phyloP scores from a whole-genome alignment of 2,329 filamentous ascomycete species.

The Curvularia sp. region DNA sequence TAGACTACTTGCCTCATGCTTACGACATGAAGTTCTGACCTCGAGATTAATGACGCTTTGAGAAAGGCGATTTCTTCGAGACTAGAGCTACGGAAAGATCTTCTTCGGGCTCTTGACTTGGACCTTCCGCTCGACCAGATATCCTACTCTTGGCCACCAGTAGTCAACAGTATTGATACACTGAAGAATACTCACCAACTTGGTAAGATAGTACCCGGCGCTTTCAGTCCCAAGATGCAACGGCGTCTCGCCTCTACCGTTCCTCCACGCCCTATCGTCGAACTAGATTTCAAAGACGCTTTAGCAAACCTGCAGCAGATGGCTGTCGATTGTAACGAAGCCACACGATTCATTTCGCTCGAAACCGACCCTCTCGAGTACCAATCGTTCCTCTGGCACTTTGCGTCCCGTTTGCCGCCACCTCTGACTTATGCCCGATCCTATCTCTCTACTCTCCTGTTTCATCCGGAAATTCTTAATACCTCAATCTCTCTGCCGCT shows the following conservation, averaged over 20 bases:
- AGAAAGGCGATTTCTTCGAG: constrained; percentile 68
- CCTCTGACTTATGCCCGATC: constrained; percentile 85
- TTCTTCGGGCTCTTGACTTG: constrained; percentile 62
- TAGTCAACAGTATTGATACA: constrained; percentile 55
- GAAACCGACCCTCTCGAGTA: constrained; percentile 46
- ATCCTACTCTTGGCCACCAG: constrained; percentile 49
- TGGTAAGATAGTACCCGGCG: constrained; percentile 71
- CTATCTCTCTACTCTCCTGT: constrained; percentile 77
- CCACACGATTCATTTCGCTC: constrained; percentile 43
- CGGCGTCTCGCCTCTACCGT: constrained; percentile 92
- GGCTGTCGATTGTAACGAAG: constrained; percentile 73
- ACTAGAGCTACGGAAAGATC: constrained; percentile 70
- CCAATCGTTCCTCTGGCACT: constrained; percentile 73
- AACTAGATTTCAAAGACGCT: constrained; percentile 75
- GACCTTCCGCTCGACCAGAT: constrained; percentile 41
- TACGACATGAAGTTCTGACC: constrained; percentile 27
- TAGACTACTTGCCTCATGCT: constrained; percentile 11
- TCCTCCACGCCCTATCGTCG: constrained; percentile 87
- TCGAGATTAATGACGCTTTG: constrained; percentile 47
- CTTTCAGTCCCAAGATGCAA: constrained; percentile 90
- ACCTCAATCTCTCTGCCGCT: constrained; percentile 78
- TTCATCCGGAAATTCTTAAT: constrained; percentile 69
- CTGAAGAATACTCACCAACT: constrained; percentile 68
- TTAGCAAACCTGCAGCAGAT: constrained; percentile 73
- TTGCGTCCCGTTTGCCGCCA: constrained; percentile 80